Percentiles rank a stretch among this genome's conserved stretches.
These are phyloP conservation scores for Talaromyces thailandensis DNA, from an alignment of 495 filamentous ascomycete species.

Conservation along the genomic window DNA sequence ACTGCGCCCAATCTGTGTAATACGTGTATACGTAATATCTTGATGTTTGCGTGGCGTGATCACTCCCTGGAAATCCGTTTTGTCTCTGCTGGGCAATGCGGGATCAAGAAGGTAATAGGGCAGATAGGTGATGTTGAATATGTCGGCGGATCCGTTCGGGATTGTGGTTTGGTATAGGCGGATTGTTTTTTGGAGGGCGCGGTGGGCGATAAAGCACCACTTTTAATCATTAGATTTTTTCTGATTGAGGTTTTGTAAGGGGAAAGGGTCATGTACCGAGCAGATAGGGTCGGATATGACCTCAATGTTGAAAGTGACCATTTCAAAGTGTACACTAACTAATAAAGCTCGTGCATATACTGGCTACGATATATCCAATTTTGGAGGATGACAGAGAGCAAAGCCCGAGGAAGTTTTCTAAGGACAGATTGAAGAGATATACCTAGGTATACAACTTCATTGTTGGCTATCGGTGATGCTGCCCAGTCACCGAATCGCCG, in stretches of 20 bases:
- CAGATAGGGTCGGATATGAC: slow-evolving; percentile 2
- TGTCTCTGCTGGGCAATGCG: neutral
- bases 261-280: neutral
- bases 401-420: no score
- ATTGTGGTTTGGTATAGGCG: neutral
- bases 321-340: neutral
- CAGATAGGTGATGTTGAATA: neutral
- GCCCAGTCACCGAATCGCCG: slow-evolving; percentile 1
- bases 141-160: neutral
- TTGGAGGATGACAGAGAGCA: no score
- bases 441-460: neutral
- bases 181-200: neutral
- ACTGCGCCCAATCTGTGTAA: neutral
- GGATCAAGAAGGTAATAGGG: slow-evolving; percentile 6
- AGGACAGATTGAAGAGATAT: no score
- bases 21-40: neutral
- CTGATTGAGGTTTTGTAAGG: no score
- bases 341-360: neutral
- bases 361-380: neutral
- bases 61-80: neutral
- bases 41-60: neutral
- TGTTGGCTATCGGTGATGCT: neutral
- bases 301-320: neutral
- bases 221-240: neutral
- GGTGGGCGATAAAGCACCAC: slow-evolving; percentile 5